Conservation (phyloP, 768 basidiomycete genomes). For the Leucogyrophana mollusca region DNA sequence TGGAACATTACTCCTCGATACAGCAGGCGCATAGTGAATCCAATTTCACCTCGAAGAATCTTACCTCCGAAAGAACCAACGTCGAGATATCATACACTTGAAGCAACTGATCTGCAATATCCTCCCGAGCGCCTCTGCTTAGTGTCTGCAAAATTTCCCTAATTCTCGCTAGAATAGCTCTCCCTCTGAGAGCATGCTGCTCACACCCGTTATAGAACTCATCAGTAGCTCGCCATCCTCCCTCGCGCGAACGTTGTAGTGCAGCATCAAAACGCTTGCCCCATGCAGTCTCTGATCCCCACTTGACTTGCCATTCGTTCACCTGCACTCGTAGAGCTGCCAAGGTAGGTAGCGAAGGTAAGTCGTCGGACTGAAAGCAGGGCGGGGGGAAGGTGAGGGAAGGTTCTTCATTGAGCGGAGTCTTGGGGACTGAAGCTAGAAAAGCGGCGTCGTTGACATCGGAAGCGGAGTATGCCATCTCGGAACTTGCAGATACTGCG, state of each 20-base stretch:
- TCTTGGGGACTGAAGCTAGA: too few relatives aligned
- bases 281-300: not conserved
- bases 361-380: too few relatives aligned
- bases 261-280: not conserved
- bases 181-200: not conserved
- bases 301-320: not conserved
- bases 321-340: too few relatives aligned
- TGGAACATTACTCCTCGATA: too few relatives aligned
- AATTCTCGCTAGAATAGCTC: not conserved
- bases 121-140: not conserved
- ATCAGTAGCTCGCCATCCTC: not conserved
- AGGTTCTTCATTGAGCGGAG: too few relatives aligned
- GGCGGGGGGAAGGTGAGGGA: too few relatives aligned
- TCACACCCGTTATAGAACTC: not conserved
- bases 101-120: not conserved
- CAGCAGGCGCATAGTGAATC: not conserved
- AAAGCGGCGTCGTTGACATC: too few relatives aligned
- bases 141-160: not conserved
- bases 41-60: conserved; percentile 2
- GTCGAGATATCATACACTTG: not conserved
- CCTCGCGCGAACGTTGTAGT: not conserved
- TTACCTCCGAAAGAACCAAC: not conserved
- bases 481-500: too few relatives aligned
- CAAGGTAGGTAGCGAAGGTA: too few relatives aligned
- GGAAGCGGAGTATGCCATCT: too few relatives aligned